phyloP scores from a whole-genome alignment of 164 flowering plant genomes.

The Aristolochia contorta region DNA sequence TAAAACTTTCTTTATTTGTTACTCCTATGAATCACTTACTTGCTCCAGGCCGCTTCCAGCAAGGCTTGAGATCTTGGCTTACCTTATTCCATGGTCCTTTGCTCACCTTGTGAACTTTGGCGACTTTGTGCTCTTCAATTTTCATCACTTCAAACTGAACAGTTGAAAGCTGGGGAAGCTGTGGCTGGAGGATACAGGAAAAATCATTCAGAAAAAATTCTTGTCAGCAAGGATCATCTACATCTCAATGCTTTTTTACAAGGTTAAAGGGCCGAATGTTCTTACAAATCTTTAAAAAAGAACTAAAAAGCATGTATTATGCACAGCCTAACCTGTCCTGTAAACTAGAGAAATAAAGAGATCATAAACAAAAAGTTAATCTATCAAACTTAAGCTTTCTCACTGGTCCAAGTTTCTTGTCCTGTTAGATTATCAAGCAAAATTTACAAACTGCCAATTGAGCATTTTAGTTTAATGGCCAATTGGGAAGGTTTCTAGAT shows the following conservation, averaged over 20 bases:
- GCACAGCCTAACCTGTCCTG: no score
- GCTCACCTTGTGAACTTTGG: conserved; percentile 13
- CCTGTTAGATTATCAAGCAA: no score
- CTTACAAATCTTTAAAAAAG: not conserved
- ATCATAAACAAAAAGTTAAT: no score
- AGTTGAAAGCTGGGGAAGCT: conserved; percentile 26
- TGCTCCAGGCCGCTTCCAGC: conserved; percentile 46
- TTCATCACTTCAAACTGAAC: conserved; percentile 21
- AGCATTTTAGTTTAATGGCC: no score
- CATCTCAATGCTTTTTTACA: no score
- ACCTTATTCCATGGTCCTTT: conserved; percentile 59
- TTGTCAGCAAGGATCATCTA: not conserved
- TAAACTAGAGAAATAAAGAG: no score
- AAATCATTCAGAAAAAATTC: not conserved
- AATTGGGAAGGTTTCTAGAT: no score
- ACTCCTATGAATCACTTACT: conserved; percentile 25
- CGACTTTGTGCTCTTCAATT: conserved; percentile 24
- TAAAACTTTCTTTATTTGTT: no score
- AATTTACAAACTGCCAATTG: no score
- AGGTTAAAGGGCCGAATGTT: no score
- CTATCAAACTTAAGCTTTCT: no score
- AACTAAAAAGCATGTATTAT: not conserved
- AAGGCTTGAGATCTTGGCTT: conserved; percentile 36
- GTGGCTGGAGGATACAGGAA: conserved; percentile 9
- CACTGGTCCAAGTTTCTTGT: no score